A percentile compares a stretch with the other conserved stretches of the same genome.
These are phyloP conservation scores for Perilla frutescens DNA, from an alignment of 257 asterid species.

Conservation along the genomic window DNA sequence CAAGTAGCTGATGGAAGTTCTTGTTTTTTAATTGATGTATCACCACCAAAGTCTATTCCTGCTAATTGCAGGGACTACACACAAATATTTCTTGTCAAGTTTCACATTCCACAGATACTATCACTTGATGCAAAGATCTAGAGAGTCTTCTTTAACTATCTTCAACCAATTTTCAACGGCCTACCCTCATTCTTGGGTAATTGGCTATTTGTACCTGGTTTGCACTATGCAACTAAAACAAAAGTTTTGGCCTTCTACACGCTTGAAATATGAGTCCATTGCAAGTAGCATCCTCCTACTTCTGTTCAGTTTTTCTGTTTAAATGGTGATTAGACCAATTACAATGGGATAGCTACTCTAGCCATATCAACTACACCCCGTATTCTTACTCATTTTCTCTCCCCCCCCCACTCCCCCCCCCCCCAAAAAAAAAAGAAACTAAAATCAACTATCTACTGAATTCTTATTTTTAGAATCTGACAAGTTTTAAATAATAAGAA, in stretches of 20 bases:
- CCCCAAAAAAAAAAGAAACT: neutral
- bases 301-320: conserved; percentile 4
- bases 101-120: neutral
- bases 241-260: neutral
- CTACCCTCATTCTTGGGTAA: conserved; percentile 3
- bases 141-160: neutral
- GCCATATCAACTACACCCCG: neutral
- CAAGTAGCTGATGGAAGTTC: conserved; percentile 18
- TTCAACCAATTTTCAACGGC: neutral
- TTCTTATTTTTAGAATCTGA: too few relatives aligned
- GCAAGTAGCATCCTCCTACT: neutral
- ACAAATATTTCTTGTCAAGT: neutral
- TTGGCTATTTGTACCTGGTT: neutral
- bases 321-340: neutral
- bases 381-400: neutral
- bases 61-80: neutral
- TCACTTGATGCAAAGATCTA: neutral
- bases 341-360: neutral
- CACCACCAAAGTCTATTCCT: neutral
- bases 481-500: too few relatives aligned
- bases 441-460: neutral
- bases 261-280: too few relatives aligned
- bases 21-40: conserved; percentile 6
- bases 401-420: neutral
- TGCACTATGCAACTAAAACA: neutral